Evolutionary conservation across 2,329 filamentous ascomycete genomes (phyloP).

Genomic region (Penicillium expansum): DNA sequence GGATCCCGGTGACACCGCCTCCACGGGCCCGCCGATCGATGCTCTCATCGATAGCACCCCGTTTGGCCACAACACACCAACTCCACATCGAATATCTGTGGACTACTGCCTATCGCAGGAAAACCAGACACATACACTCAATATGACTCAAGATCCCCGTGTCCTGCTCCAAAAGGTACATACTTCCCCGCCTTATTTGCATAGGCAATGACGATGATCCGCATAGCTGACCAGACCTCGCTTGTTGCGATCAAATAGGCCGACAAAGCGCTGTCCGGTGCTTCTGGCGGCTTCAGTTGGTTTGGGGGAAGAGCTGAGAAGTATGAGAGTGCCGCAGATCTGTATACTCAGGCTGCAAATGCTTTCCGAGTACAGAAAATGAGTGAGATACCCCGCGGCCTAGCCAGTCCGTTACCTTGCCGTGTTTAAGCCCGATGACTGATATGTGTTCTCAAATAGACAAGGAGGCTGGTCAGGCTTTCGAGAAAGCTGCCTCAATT

Average conservation of each 20-base stretch:
- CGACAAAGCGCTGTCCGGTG: conserved; percentile 74
- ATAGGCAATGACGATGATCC: conserved; percentile 26
- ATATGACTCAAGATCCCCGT: conserved; percentile 74
- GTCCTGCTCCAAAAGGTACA: conserved; percentile 73
- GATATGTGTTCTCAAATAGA: conserved; percentile 49
- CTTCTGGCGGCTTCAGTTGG: conserved; percentile 78
- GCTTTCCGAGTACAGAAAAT: conserved; percentile 84
- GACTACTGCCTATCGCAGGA: conserved; percentile 2
- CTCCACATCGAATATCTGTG: conserved; percentile 12
- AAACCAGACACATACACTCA: conserved; percentile 18
- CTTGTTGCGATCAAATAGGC: conserved; percentile 57
- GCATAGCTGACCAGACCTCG: conserved; percentile 28
- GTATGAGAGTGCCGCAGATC: conserved; percentile 81
- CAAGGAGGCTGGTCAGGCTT: conserved; percentile 80
- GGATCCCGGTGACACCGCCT: conserved; percentile 22
- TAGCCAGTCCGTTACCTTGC: background rate
- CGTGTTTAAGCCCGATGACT: background rate
- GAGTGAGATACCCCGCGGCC: conserved; percentile 53
- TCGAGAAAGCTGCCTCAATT: conserved; percentile 80
- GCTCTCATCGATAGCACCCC: conserved; percentile 17
- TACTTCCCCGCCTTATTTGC: conserved; percentile 13
- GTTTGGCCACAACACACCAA: conserved; percentile 17
- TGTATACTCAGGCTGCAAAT: conserved; percentile 86
- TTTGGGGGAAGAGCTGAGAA: conserved; percentile 87
- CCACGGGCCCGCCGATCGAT: conserved; percentile 22